Evolutionary conservation across 768 basidiomycete species (phyloP).

Genomic region (Goffeauzyma gilvescens): DNA sequence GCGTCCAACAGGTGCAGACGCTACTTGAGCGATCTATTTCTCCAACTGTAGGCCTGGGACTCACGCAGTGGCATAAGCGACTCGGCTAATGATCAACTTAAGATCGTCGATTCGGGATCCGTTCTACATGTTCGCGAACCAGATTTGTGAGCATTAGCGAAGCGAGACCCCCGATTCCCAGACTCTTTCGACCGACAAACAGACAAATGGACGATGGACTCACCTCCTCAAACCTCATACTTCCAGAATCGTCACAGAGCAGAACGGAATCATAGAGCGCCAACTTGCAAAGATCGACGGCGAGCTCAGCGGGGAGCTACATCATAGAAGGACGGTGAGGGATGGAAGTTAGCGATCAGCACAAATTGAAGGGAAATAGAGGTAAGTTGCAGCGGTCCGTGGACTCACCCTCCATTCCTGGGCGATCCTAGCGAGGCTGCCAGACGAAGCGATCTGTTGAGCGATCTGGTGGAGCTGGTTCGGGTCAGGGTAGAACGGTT

Average conservation of each 20-base stretch:
- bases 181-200: too few relatives aligned
- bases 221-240: slow-evolving; percentile 34
- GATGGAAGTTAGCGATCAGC: too few relatives aligned
- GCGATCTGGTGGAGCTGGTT: slow-evolving; percentile 31
- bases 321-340: too few relatives aligned
- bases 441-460: slow-evolving; percentile 28
- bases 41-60: too few relatives aligned
- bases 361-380: neutral
- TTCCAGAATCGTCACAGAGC: slow-evolving; percentile 11
- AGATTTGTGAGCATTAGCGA: too few relatives aligned
- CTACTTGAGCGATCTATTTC: too few relatives aligned
- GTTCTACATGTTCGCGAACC: too few relatives aligned
- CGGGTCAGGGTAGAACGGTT: slow-evolving; percentile 35
- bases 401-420: slow-evolving; percentile 25
- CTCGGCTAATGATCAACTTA: slow-evolving; percentile 32
- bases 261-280: slow-evolving; percentile 33
- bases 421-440: slow-evolving; percentile 30
- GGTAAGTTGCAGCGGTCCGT: neutral
- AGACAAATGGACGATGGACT: too few relatives aligned
- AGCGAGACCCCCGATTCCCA: too few relatives aligned
- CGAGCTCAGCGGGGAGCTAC: slow-evolving; percentile 33
- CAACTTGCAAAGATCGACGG: slow-evolving; percentile 33
- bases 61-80: slow-evolving; percentile 31
- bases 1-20: too few relatives aligned
- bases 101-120: slow-evolving; percentile 36